phyloP scores from a whole-genome alignment of 352 stramenopile genomes.

The Blastocystis sp. region DNA sequence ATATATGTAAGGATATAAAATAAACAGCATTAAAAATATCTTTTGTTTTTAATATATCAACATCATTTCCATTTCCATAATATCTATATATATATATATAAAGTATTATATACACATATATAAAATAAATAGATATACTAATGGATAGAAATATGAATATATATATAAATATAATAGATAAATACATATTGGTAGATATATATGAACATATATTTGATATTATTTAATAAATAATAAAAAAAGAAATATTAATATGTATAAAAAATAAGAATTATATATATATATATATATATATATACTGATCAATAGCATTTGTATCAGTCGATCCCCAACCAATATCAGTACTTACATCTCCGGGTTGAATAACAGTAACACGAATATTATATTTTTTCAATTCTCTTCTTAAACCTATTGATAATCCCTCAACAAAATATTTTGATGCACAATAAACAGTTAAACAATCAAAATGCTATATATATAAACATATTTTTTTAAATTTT shows the following conservation, averaged over 20 bases:
- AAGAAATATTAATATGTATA: too few species aligned
- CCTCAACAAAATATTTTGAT: constrained; percentile 37
- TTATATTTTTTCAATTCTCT: constrained; percentile 26
- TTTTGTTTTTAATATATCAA: not conserved
- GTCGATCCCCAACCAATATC: constrained; percentile 33
- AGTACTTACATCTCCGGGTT: constrained; percentile 27
- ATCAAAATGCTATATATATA: constrained; percentile 24
- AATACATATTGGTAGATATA: too few species aligned
- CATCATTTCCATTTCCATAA: not conserved
- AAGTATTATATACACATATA: too few species aligned
- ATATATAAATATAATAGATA: too few species aligned
- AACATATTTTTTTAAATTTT: too few species aligned
- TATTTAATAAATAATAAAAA: too few species aligned
- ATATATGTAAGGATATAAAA: constrained; percentile 34
- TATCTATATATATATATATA: not conserved
- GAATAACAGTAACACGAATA: constrained; percentile 33
- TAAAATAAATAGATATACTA: too few species aligned
- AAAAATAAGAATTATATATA: too few species aligned
- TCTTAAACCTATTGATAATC: constrained; percentile 16
- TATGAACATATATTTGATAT: too few species aligned
- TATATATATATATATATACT: not conserved
- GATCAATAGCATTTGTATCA: constrained; percentile 14
- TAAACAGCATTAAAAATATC: constrained; percentile 17
- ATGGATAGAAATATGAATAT: too few species aligned
- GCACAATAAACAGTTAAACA: constrained; percentile 33